A percentile compares a stretch with the other conserved stretches of the same genome.
Conservation (phyloP, 441 rosid genomes). For the Croton laevigatus region DNA sequence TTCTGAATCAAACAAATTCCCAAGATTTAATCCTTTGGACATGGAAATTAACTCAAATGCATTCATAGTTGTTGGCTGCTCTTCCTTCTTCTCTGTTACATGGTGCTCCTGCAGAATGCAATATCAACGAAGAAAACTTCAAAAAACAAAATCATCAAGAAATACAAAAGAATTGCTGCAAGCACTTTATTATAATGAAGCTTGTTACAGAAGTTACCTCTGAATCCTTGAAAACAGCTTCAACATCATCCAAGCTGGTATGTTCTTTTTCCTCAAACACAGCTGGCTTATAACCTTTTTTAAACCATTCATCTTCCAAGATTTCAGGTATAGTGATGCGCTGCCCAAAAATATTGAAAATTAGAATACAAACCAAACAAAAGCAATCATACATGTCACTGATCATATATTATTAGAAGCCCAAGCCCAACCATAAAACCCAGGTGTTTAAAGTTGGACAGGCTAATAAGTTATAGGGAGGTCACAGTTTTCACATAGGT, state of each 20-base stretch:
- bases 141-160: conserved; percentile 7
- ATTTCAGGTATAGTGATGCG: conserved; percentile 75
- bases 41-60: conserved; percentile 88
- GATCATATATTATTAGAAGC: background rate
- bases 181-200: conserved; percentile 3
- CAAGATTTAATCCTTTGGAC: conserved; percentile 89
- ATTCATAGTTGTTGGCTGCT: conserved; percentile 73
- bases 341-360: conserved; percentile 37
- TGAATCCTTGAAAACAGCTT: conserved; percentile 86
- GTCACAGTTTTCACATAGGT: no score
- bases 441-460: no score
- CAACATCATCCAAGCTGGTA: conserved; percentile 80
- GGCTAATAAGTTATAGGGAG: no score
- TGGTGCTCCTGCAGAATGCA: conserved; percentile 61
- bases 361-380: background rate
- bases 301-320: conserved; percentile 90
- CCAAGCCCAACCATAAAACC: no score
- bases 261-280: conserved; percentile 69
- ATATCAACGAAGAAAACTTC: conserved; percentile 14
- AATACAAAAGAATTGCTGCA: conserved; percentile 4
- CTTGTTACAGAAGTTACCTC: conserved; percentile 44
- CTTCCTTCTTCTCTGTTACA: conserved; percentile 84
- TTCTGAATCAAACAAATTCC: conserved; percentile 67
- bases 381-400: background rate
- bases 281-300: conserved; percentile 71